phyloP scores from a whole-genome alignment of 805 yeast genomes.

The Komagataella phaffii region DNA sequence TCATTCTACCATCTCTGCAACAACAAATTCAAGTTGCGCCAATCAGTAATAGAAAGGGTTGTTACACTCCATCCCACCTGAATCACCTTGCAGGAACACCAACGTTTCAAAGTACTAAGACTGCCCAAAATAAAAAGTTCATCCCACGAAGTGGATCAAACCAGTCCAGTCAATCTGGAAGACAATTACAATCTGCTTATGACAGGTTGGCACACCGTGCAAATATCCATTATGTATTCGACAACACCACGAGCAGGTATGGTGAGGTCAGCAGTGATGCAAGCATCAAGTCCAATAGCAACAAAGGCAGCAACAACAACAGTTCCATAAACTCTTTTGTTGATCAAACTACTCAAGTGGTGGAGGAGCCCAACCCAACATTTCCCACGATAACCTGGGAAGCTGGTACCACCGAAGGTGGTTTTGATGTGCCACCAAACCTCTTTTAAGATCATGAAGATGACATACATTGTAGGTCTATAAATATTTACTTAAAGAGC shows the following conservation, averaged over 20 bases:
- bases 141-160: neutral
- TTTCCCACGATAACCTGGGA: neutral
- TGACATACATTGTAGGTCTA: neutral
- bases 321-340: neutral
- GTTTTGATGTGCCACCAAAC: neutral
- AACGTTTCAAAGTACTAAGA: neutral
- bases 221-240: slow-evolving; percentile 13
- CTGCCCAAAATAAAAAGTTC: neutral
- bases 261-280: slow-evolving; percentile 13
- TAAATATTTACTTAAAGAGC: slow-evolving; percentile 16
- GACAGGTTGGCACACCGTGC: slow-evolving; percentile 1
- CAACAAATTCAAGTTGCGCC: neutral
- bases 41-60: neutral
- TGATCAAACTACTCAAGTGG: neutral
- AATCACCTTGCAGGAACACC: neutral
- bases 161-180: neutral
- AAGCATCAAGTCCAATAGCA: neutral
- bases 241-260: slow-evolving; percentile 18
- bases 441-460: neutral
- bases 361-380: neutral
- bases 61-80: neutral
- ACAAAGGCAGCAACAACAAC: neutral
- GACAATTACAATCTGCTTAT: neutral
- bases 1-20: neutral
- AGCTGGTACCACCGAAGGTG: neutral